A percentile compares a stretch with the other conserved stretches of the same genome.
Evolutionary conservation across 169 alveolate species (phyloP).

Genomic region (Ichthyophthirius multifiliis): DNA sequence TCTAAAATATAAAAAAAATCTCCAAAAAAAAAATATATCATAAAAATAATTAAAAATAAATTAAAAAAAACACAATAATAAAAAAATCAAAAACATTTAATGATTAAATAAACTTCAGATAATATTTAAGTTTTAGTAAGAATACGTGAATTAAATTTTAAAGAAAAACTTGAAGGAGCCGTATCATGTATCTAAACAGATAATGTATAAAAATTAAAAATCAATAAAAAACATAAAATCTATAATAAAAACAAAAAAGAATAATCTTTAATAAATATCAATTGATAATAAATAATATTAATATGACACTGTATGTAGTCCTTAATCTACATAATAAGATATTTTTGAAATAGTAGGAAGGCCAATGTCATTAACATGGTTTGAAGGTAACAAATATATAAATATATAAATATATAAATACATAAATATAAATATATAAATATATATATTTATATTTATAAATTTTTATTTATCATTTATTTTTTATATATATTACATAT

Average conservation of each 20-base stretch:
- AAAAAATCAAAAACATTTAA: background rate
- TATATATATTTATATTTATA: background rate
- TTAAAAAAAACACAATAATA: too few relatives aligned
- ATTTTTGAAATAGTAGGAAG: constrained; percentile 17
- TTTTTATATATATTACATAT: too few relatives aligned
- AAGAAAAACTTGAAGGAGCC: constrained; percentile 37
- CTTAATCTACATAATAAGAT: background rate
- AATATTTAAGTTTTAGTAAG: constrained; percentile 32
- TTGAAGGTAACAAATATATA: background rate
- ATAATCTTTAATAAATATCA: background rate
- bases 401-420: background rate
- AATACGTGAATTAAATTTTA: constrained; percentile 20
- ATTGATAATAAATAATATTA: constrained; percentile 17
- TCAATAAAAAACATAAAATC: background rate
- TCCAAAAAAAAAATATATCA: too few relatives aligned
- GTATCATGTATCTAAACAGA: background rate
- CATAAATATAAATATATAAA: background rate
- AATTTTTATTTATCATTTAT: background rate
- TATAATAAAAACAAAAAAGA: background rate
- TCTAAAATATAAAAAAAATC: too few relatives aligned
- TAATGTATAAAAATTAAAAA: background rate
- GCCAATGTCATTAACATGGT: background rate
- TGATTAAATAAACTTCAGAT: constrained; percentile 1
- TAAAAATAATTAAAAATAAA: too few relatives aligned
- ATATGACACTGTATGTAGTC: constrained; percentile 19